Percentiles rank a stretch among this genome's conserved stretches.
Evolutionary conservation across 2,329 filamentous ascomycete species (phyloP).

Genomic region (Hymenoscyphus fructigenus): DNA sequence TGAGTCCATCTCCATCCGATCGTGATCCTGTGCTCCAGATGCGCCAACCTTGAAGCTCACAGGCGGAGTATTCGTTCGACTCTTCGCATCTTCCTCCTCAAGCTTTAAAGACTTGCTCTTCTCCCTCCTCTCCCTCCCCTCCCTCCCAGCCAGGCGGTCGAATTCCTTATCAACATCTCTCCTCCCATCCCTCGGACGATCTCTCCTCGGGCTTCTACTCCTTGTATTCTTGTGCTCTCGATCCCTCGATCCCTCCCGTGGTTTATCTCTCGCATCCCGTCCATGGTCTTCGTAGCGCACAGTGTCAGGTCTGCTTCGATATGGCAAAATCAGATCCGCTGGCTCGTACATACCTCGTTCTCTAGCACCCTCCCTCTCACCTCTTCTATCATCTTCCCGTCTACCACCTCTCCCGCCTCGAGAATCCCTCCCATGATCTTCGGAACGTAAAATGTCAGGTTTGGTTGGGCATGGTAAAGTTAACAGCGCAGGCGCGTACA

Average conservation of each 20-base stretch:
- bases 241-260: slow-evolving; percentile 21
- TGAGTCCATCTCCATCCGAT: slow-evolving; percentile 35
- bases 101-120: slow-evolving; percentile 15
- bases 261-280: slow-evolving; percentile 23
- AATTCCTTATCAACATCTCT: slow-evolving; percentile 20
- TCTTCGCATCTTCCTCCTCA: slow-evolving; percentile 24
- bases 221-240: slow-evolving; percentile 8
- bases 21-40: slow-evolving; percentile 28
- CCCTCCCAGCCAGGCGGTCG: slow-evolving; percentile 17
- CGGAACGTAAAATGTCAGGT: slow-evolving; percentile 17
- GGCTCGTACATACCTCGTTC: slow-evolving; percentile 22
- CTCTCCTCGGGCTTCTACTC: slow-evolving; percentile 17
- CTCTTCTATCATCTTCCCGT: slow-evolving; percentile 19
- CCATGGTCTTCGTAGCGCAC: slow-evolving; percentile 23
- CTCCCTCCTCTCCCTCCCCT: slow-evolving; percentile 11
- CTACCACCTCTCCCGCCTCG: slow-evolving; percentile 13
- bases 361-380: slow-evolving; percentile 15
- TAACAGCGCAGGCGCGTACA: slow-evolving; percentile 3
- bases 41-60: slow-evolving; percentile 35
- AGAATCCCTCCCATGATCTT: slow-evolving; percentile 26
- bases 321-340: slow-evolving; percentile 3
- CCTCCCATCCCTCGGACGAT: slow-evolving; percentile 18
- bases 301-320: slow-evolving; percentile 18
- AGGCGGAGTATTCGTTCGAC: slow-evolving; percentile 32
- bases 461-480: slow-evolving; percentile 3